Conservation (phyloP, 495 filamentous ascomycete species). For the Penicillium longicatenatum region DNA sequence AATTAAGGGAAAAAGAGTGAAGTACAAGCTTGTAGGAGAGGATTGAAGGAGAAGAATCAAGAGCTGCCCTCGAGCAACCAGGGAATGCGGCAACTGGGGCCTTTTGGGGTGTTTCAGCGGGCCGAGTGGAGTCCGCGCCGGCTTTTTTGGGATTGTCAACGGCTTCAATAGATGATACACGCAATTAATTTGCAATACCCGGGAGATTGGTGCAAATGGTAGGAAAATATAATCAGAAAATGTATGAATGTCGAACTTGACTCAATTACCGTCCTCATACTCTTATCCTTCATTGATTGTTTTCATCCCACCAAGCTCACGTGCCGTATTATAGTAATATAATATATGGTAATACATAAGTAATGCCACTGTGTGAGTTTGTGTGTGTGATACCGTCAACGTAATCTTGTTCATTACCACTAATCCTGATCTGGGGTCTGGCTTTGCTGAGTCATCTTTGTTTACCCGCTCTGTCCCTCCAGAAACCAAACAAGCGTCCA, state of each 20-base stretch:
- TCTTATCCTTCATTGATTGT: neutral
- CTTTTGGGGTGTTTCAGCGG: conserved; percentile 27
- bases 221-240: neutral
- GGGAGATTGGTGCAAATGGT: neutral
- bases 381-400: neutral
- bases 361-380: neutral
- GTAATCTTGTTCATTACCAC: neutral
- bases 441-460: conserved; percentile 36
- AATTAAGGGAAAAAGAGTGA: conserved; percentile 10
- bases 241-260: neutral
- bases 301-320: conserved; percentile 14
- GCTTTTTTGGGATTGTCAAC: conserved; percentile 5
- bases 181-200: neutral
- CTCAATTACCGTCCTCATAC: neutral
- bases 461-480: conserved; percentile 45
- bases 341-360: neutral
- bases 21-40: conserved; percentile 19
- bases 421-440: conserved; percentile 19
- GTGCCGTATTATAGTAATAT: conserved; percentile 11
- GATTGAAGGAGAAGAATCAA: conserved; percentile 22
- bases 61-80: conserved; percentile 21
- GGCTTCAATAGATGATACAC: neutral
- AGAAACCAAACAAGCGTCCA: conserved; percentile 32
- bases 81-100: conserved; percentile 33
- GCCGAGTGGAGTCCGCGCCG: conserved; percentile 32